phyloP scores from a whole-genome alignment of 2,329 filamentous ascomycete genomes.

The Pseudopyrenochaeta lycopersici region DNA sequence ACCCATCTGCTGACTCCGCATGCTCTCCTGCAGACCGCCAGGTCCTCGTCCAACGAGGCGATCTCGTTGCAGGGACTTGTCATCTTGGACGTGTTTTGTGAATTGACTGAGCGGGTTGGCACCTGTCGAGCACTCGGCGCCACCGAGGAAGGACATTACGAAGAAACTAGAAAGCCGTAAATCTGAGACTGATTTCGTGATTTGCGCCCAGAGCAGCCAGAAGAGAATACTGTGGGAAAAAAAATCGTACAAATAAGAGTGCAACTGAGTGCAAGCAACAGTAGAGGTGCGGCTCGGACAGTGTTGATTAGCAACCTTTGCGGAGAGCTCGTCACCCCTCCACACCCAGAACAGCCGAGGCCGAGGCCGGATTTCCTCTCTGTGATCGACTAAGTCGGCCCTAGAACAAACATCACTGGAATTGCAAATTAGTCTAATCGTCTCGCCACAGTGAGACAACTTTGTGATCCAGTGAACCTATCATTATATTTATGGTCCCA shows the following conservation, averaged over 20 bases:
- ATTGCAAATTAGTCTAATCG: too few relatives aligned
- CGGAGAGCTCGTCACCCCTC: not conserved
- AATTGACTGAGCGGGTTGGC: conserved; percentile 97
- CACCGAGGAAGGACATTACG: conserved; percentile 92
- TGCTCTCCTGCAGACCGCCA: conserved; percentile 75
- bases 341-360: not conserved
- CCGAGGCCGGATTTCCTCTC: not conserved
- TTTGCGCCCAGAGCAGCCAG: not conserved
- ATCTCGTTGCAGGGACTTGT: conserved; percentile 93
- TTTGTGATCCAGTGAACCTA: not conserved
- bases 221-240: conserved; percentile 1
- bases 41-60: conserved; percentile 80
- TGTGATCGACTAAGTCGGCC: too few relatives aligned
- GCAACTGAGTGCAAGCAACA: not conserved
- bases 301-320: not conserved
- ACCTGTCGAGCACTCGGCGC: conserved; percentile 94
- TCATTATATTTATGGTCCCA: conserved; percentile 18
- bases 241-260: not conserved
- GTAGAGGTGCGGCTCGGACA: not conserved
- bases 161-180: not conserved
- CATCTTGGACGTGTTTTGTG: conserved; percentile 95
- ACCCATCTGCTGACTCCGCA: conserved; percentile 75
- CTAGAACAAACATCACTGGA: too few relatives aligned
- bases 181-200: not conserved
- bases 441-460: too few relatives aligned